These are phyloP conservation scores for Hygrocybe coccinea DNA, from an alignment of 768 basidiomycete genomes.

Conservation along the genomic window DNA sequence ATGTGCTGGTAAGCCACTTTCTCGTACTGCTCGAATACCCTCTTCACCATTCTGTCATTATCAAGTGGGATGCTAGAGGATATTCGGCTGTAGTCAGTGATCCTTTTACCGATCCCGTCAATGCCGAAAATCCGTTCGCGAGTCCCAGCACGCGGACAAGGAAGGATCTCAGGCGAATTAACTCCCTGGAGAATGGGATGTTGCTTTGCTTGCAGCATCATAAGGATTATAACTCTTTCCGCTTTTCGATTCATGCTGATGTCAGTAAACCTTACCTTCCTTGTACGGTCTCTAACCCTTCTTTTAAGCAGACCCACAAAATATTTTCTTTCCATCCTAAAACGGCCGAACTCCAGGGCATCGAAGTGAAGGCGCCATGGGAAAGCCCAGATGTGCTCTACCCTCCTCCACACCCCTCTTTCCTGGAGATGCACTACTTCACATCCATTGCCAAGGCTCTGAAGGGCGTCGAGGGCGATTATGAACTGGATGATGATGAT, in stretches of 20 bases:
- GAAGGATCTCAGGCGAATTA: constrained; percentile 11
- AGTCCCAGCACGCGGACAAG: constrained; percentile 7
- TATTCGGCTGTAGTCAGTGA: constrained; percentile 6
- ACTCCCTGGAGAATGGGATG: constrained; percentile 18
- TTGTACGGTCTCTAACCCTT: constrained; percentile 11
- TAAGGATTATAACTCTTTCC: too few relatives aligned
- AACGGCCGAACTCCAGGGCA: constrained; percentile 11
- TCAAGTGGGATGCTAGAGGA: constrained; percentile 14
- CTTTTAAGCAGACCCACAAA: constrained; percentile 17
- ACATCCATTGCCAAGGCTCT: constrained; percentile 14
- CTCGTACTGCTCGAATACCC: too few relatives aligned
- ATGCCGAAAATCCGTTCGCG: constrained; percentile 9
- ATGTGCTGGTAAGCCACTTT: constrained; percentile 11
- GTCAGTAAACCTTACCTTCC: too few relatives aligned
- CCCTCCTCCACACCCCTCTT: constrained; percentile 13
- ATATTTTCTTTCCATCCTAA: constrained; percentile 15
- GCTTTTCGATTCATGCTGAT: too few relatives aligned
- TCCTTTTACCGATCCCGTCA: too few relatives aligned
- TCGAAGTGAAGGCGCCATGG: constrained; percentile 19
- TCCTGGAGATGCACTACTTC: constrained; percentile 15
- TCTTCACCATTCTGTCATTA: constrained; percentile 12
- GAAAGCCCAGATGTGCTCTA: constrained; percentile 11
- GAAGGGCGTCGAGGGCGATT: neutral
- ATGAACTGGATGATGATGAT: constrained; percentile 15
- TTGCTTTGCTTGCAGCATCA: constrained; percentile 13